Evolutionary conservation across 805 yeast genomes (phyloP).

Genomic region (Saccharomyces cerevisiae): DNA sequence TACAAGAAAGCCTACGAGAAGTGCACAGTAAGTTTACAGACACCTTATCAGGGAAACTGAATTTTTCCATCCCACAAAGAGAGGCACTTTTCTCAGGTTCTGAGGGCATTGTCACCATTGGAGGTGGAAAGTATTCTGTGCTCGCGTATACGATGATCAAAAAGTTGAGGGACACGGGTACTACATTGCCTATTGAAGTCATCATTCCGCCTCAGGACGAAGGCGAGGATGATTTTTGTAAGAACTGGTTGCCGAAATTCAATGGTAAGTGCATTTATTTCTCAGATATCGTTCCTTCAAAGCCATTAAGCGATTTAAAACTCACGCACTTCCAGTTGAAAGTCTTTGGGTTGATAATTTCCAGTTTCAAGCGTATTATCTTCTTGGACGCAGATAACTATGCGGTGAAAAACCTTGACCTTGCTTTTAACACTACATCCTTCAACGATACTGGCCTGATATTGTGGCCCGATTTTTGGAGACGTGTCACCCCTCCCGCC

Average conservation of each 20-base stretch:
- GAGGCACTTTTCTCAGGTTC: slow-evolving; percentile 28
- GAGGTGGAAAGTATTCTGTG: slow-evolving; percentile 69
- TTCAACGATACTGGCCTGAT: slow-evolving; percentile 45
- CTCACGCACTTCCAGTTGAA: slow-evolving; percentile 59
- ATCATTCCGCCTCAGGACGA: slow-evolving; percentile 64
- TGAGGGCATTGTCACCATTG: slow-evolving; percentile 61
- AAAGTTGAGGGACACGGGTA: slow-evolving; percentile 54
- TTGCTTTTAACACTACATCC: slow-evolving; percentile 38
- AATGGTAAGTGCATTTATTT: slow-evolving; percentile 56
- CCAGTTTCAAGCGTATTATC: slow-evolving; percentile 67
- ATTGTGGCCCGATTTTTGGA: slow-evolving; percentile 75
- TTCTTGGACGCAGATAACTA: slow-evolving; percentile 71
- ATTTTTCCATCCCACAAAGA: not conserved
- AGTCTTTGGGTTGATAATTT: slow-evolving; percentile 61
- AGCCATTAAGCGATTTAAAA: slow-evolving; percentile 35
- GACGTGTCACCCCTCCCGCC: slow-evolving; percentile 55
- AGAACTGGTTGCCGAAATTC: slow-evolving; percentile 50
- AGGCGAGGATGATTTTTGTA: slow-evolving; percentile 66
- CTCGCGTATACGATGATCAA: slow-evolving; percentile 46
- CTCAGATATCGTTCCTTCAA: slow-evolving; percentile 41
- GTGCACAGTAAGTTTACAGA: not conserved
- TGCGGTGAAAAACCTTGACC: slow-evolving; percentile 42
- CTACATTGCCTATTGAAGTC: slow-evolving; percentile 71
- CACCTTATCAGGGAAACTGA: not conserved
- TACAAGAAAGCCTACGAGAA: slow-evolving; percentile 1